Percentiles rank a stretch among this genome's conserved stretches.
Conservation (phyloP, 176 grass and related monocot genomes). For the Urochloa ruziziensis region DNA sequence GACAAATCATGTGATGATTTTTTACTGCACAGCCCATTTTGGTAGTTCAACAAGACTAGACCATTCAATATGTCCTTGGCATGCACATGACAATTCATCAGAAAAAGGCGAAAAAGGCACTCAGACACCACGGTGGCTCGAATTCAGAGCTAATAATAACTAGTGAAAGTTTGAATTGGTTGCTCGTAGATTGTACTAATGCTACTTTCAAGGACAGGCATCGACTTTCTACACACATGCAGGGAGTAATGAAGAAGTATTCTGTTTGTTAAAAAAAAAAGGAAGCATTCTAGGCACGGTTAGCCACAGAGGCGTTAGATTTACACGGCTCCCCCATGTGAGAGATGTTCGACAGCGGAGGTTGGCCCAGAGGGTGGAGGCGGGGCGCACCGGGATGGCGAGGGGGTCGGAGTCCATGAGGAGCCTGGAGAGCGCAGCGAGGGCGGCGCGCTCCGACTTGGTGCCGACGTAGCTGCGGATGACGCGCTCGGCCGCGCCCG, state of each 20-base stretch:
- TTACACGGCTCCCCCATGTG: neutral
- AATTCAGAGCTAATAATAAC: conserved; percentile 7
- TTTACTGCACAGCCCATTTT: neutral
- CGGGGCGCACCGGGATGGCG: conserved; percentile 50
- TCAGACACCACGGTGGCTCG: neutral
- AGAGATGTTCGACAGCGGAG: neutral
- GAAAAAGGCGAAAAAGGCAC: neutral
- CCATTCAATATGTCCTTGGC: neutral
- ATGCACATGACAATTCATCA: neutral
- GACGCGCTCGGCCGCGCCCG: conserved; percentile 62
- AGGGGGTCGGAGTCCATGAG: conserved; percentile 68
- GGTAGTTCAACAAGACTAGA: neutral
- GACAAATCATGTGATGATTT: neutral
- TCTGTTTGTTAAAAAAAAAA: neutral
- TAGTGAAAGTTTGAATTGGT: neutral
- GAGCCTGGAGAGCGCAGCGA: conserved; percentile 73
- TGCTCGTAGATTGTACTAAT: neutral
- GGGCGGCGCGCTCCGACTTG: conserved; percentile 75
- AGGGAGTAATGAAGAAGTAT: neutral
- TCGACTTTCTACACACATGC: neutral
- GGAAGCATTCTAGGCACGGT: neutral
- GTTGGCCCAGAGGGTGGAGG: neutral
- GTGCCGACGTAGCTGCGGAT: conserved; percentile 68
- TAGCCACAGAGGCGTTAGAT: neutral
- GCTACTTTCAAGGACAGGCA: neutral